Evolutionary conservation across 2,329 filamentous ascomycete genomes (phyloP), one percentile per base, ranked within the genome.

Genomic region (Pseudogymnoascus sp.): DNA sequence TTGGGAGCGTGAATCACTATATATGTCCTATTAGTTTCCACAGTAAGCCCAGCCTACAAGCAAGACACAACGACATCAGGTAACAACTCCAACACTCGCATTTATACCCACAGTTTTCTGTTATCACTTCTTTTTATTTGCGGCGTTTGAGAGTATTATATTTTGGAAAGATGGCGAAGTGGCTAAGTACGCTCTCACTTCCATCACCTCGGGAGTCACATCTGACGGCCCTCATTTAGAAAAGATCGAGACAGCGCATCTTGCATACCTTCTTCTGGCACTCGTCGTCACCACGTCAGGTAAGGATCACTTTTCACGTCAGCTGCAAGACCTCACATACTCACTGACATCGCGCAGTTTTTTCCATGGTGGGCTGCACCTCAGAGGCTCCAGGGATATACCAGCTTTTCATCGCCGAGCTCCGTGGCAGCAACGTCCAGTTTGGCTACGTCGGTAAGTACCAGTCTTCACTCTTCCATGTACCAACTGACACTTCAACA

Each of bases 1-100:
- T 52, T 30, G 23, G 23, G 26, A 52, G n/a, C 5, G n/a, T 52
- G 45, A 52, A 52, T 52, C 45, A 30, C n/a, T 52, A 52, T 52
- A 30, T 52, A 52, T 52, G 45, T 30, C 13, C 23, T 10, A 9
- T 52, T 30, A 5, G 13, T 30, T 2, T 19, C 23, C 41, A 4
- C 26, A 13, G 18, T 52, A 30, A 4, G 9, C 30, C 15, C 23
- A 10, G 3, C 19, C n/a, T 4, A 30, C 45, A 30, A 52, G 8
- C 13, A 48, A n/a, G n/a, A 52, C 18, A 52, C 45, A 52, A 48
- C 7, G 23, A 15, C 45, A 52, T 52, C 13, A 52, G n/a, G 18
- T 18, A 52, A 23, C 41, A 28, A 48, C 41, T 15, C 15, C 41
- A 48, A 18, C 3, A 8, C 23, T 15, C 4, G 21, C n/a, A 5